Percentiles rank a stretch among this genome's conserved stretches.
These are phyloP conservation scores for Peronospora destructor DNA, from an alignment of 352 stramenopile species.

Conservation along the genomic window DNA sequence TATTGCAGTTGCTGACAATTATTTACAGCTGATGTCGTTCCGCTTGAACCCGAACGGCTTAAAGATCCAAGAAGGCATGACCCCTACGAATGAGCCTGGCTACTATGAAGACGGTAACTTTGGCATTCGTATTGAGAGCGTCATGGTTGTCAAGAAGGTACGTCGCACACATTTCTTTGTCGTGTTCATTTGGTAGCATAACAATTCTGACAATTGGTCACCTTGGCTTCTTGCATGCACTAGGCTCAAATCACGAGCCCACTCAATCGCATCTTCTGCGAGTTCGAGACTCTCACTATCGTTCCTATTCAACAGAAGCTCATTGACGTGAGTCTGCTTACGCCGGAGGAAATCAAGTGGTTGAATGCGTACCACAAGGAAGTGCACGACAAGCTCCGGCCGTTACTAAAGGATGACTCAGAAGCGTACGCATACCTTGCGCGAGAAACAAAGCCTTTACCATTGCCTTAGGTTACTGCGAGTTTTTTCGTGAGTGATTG, in stretches of 20 bases:
- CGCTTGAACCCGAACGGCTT: constrained; percentile 72
- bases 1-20: constrained; percentile 3
- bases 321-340: constrained; percentile 91
- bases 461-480: constrained; percentile 12
- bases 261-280: constrained; percentile 87
- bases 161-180: constrained; percentile 6
- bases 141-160: constrained; percentile 92
- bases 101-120: constrained; percentile 98
- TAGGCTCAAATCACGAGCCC: constrained; percentile 62
- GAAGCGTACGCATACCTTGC: constrained; percentile 71
- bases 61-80: constrained; percentile 92
- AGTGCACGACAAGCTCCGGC: constrained; percentile 89
- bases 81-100: constrained; percentile 96
- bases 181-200: neutral
- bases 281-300: constrained; percentile 96
- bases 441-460: constrained; percentile 61
- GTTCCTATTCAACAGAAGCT: constrained; percentile 97
- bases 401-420: constrained; percentile 67
- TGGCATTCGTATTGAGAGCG: constrained; percentile 98
- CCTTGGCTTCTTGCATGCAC: neutral
- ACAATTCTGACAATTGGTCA: constrained; percentile 4
- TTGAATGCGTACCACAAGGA: constrained; percentile 91
- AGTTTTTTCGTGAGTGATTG: constrained; percentile 2
- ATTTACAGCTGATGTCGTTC: constrained; percentile 69
- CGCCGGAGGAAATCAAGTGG: constrained; percentile 90